Evolutionary conservation across 345 rosid genomes (phyloP).

Genomic region (Balakata baccata): DNA sequence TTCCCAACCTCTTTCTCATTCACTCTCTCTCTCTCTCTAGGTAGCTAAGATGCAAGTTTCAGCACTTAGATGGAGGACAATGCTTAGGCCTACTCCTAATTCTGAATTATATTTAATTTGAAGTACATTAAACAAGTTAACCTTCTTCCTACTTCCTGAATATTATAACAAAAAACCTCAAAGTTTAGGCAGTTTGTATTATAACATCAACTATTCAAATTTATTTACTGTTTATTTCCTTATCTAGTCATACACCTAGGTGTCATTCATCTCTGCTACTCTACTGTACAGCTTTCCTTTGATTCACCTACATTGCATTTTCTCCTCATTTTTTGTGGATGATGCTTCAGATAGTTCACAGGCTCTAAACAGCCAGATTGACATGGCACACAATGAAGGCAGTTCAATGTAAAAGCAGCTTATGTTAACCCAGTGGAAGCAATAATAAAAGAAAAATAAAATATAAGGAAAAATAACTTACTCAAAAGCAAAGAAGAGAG

Average conservation of each 20-base stretch:
- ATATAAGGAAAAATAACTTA: slow-evolving; percentile 36
- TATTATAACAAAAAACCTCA: background rate
- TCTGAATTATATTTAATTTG: background rate
- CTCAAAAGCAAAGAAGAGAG: slow-evolving; percentile 95
- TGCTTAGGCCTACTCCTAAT: background rate
- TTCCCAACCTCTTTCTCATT: background rate
- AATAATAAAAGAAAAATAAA: background rate
- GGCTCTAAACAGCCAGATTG: background rate
- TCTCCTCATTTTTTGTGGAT: background rate
- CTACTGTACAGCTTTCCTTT: background rate
- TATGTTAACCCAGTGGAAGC: background rate
- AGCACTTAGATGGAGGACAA: background rate
- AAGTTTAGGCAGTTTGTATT: background rate
- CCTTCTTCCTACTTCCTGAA: background rate
- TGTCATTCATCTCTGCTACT: background rate
- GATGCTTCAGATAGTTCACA: background rate
- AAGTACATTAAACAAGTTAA: background rate
- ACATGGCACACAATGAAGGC: background rate
- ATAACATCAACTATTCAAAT: background rate
- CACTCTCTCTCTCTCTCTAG: background rate
- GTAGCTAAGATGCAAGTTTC: background rate
- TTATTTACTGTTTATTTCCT: background rate
- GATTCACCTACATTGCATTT: background rate
- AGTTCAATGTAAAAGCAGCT: background rate
- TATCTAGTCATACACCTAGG: background rate